Evolutionary conservation across 345 rosid species (phyloP).

Genomic region (Euclidium syriacum): DNA sequence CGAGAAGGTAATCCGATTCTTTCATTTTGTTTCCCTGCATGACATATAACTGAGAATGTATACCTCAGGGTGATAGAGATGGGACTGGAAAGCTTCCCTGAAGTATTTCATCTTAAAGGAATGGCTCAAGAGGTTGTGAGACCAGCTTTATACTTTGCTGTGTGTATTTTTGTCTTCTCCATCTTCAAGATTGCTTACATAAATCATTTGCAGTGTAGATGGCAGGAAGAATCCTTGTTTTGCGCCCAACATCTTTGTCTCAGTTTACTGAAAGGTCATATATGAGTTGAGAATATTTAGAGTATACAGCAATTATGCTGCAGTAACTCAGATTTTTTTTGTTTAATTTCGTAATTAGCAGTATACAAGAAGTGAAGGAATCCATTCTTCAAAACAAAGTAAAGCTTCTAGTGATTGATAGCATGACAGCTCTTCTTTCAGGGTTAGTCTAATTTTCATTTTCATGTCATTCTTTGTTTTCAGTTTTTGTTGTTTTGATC

Average conservation of each 20-base stretch:
- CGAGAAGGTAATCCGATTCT: slow-evolving; percentile 50
- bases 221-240: slow-evolving; percentile 83
- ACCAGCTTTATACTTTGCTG: not conserved
- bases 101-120: slow-evolving; percentile 61
- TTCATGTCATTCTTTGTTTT: not conserved
- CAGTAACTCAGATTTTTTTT: not conserved
- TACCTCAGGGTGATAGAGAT: slow-evolving; percentile 72
- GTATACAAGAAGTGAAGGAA: slow-evolving; percentile 73
- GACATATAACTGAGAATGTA: not conserved
- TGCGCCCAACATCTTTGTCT: slow-evolving; percentile 62
- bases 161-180: not conserved
- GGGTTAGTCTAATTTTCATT: slow-evolving; percentile 40
- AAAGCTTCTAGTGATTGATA: slow-evolving; percentile 76
- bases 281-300: not conserved
- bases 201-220: slow-evolving; percentile 40
- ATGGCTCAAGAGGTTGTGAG: slow-evolving; percentile 72
- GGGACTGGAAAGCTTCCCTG: slow-evolving; percentile 70
- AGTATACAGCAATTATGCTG: not conserved
- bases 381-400: slow-evolving; percentile 66
- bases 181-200: not conserved
- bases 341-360: slow-evolving; percentile 29
- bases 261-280: slow-evolving; percentile 68
- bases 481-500: not conserved
- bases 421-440: slow-evolving; percentile 86
- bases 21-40: too few relatives aligned